phyloP scores from a whole-genome alignment of 78 protist genomes.

The slime mould (Dictyostelium discoideum) region DNA sequence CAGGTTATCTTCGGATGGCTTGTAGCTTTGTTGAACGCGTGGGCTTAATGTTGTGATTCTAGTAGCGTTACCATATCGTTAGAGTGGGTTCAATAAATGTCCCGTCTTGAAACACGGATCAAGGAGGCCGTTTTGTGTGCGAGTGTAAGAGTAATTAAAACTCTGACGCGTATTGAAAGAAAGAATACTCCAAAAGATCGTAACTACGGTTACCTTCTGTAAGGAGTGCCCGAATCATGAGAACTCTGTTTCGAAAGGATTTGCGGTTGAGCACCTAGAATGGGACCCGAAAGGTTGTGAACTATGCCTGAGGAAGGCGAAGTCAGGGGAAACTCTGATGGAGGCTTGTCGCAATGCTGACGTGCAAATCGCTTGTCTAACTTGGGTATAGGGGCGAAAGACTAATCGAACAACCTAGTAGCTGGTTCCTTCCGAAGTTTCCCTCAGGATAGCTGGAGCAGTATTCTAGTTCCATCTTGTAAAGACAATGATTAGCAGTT shows the following conservation, averaged over 20 bases:
- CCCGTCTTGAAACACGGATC: constrained; percentile 98
- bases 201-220: not conserved
- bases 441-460: constrained; percentile 77
- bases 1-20: not conserved
- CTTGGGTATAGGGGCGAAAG: constrained; percentile 97
- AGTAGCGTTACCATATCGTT: constrained; percentile 11
- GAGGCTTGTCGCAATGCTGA: constrained; percentile 94
- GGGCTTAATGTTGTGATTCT: not conserved
- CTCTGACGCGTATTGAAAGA: constrained; percentile 88
- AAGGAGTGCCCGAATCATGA: constrained; percentile 36
- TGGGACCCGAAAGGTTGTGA: constrained; percentile 96
- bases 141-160: constrained; percentile 82
- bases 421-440: constrained; percentile 98
- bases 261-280: constrained; percentile 83
- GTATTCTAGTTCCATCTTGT: constrained; percentile 28
- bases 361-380: constrained; percentile 96
- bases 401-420: constrained; percentile 95
- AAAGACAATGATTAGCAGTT: constrained; percentile 52
- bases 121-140: constrained; percentile 95
- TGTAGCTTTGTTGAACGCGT: not conserved
- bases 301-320: constrained; percentile 93
- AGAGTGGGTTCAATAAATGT: constrained; percentile 68
- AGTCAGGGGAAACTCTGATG: constrained; percentile 93
- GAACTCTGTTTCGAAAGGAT: constrained; percentile 45
- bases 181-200: constrained; percentile 35